These are phyloP conservation scores for Monosporascus sp. DNA, from an alignment of 2,329 filamentous ascomycete genomes.

Conservation along the genomic window DNA sequence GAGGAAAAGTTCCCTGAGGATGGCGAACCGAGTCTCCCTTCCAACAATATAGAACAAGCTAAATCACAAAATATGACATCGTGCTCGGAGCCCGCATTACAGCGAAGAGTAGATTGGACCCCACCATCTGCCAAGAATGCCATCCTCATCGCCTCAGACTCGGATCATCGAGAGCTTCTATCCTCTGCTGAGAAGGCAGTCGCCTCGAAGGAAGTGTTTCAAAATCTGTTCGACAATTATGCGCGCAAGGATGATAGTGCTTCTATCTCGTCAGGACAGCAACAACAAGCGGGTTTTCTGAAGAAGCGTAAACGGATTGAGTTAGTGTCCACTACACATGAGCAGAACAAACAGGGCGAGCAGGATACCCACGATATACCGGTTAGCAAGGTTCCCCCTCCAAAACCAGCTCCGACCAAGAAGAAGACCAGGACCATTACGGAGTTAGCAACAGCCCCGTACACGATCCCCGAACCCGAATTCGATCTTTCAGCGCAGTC, in stretches of 20 bases:
- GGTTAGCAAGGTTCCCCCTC: conserved; percentile 22
- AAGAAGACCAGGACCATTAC: conserved; percentile 77
- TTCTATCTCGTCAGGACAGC: conserved; percentile 3
- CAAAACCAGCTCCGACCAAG: conserved; percentile 50
- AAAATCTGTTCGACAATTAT: conserved; percentile 38
- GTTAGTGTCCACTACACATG: conserved; percentile 33
- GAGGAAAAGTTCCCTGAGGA: conserved; percentile 1
- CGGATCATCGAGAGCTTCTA: conserved; percentile 25
- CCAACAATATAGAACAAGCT: background rate
- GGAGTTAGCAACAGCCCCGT: conserved; percentile 68
- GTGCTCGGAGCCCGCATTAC: conserved; percentile 42
- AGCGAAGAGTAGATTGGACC: conserved; percentile 62
- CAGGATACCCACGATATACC: background rate
- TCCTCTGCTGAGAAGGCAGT: conserved; percentile 18
- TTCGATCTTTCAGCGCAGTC: conserved; percentile 18
- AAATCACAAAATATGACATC: background rate
- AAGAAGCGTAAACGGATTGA: conserved; percentile 55
- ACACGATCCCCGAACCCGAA: conserved; percentile 38
- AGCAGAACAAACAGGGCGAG: conserved; percentile 14
- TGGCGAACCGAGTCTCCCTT: background rate
- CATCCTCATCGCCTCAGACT: conserved; percentile 24
- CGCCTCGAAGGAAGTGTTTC: conserved; percentile 33
- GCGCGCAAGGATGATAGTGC: conserved; percentile 26
- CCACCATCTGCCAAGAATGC: conserved; percentile 45
- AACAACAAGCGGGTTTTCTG: conserved; percentile 26